Base-by-base conservation (phyloP, 139 green algal genomes). In the Auxenochlorella protothecoides region DNA sequence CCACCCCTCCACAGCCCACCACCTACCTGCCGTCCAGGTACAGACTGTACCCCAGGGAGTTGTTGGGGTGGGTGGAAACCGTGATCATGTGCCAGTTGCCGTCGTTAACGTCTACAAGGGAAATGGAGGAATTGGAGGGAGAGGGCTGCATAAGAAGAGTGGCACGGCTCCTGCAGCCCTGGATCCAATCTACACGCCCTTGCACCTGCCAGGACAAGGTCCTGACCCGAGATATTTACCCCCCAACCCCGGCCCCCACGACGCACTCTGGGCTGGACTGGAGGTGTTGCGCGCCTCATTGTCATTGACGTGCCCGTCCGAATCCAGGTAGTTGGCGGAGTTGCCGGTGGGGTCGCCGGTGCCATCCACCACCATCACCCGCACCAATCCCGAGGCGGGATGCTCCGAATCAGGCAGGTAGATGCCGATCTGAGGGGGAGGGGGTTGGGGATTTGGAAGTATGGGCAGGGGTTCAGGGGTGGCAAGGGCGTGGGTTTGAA, bases 11-110 rank as follows among this genome's bases (percentile, higher is more conserved):
- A 44, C 27, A 44, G 27, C 27, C 15, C 13, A 54, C 66, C 14
- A 72, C 73, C 75, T 79, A 68, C 54, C 62, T 5, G 3, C 83
- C 83, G 51, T 88, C 83, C n/a, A 87, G 66, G 44, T 72, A 87
- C 63, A 88, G 70, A 7, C 68, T 55, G 65, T 77, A 88, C 63
- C 83, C 85, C 2, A 65, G 53, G 4, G 66, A 67, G 53, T 69
- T 59, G 44, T 72, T 73, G 8, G 74, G 68, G 52, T 76, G 70
- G 13, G 80, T 84, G 68, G 80, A 84, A 4, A 89, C 65, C 0
- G 80, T 88, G 63, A 90, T n/a, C 85, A 89, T 89, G 84, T 90
- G 86, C 86, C 86, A 91, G 8, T 68, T 15, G 14, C 80, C 83
- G 67, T 91, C 83, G 61, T 82, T 87, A 55, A 81, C 51, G 55